A percentile compares a stretch with the other conserved stretches of the same genome.
phyloP scores from a whole-genome alignment of 768 basidiomycete species.

The Pholiota molesta region DNA sequence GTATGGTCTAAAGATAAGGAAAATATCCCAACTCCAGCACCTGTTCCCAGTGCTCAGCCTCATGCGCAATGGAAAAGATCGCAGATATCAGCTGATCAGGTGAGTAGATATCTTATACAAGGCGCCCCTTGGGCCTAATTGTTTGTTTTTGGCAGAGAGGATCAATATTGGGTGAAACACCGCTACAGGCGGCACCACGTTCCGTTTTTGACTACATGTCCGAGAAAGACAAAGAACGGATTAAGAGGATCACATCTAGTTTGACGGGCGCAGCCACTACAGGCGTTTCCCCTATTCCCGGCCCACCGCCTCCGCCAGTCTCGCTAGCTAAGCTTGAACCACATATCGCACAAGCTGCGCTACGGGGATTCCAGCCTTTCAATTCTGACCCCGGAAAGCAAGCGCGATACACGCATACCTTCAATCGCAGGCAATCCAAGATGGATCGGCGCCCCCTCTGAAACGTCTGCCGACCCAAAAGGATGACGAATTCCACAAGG shows the following conservation, averaged over 20 bases:
- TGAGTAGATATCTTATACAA: conserved; percentile 34
- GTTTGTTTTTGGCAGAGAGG: conserved; percentile 62
- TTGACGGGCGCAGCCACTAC: conserved; percentile 20
- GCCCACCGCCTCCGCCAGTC: conserved; percentile 21
- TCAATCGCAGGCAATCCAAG: conserved; percentile 62
- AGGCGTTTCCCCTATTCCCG: conserved; percentile 30
- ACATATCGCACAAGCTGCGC: conserved; percentile 82
- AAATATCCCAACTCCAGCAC: conserved; percentile 33
- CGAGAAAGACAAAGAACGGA: conserved; percentile 85
- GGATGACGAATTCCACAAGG: conserved; percentile 74
- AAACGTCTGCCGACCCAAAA: conserved; percentile 59
- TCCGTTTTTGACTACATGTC: conserved; percentile 97
- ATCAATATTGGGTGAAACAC: conserved; percentile 78
- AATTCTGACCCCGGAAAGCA: conserved; percentile 77
- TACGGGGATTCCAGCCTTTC: conserved; percentile 91
- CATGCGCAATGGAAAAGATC: conserved; percentile 55
- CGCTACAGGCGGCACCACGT: conserved; percentile 64
- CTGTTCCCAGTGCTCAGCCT: conserved; percentile 27
- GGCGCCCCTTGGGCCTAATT: not conserved
- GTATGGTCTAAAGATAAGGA: conserved; percentile 67
- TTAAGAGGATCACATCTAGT: conserved; percentile 58
- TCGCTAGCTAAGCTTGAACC: conserved; percentile 66
- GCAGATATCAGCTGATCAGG: conserved; percentile 71
- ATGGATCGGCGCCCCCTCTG: conserved; percentile 49
- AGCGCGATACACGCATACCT: conserved; percentile 86